These are phyloP conservation scores for Diplodia intermedia DNA, from an alignment of 2,329 filamentous ascomycete species.

Conservation along the genomic window DNA sequence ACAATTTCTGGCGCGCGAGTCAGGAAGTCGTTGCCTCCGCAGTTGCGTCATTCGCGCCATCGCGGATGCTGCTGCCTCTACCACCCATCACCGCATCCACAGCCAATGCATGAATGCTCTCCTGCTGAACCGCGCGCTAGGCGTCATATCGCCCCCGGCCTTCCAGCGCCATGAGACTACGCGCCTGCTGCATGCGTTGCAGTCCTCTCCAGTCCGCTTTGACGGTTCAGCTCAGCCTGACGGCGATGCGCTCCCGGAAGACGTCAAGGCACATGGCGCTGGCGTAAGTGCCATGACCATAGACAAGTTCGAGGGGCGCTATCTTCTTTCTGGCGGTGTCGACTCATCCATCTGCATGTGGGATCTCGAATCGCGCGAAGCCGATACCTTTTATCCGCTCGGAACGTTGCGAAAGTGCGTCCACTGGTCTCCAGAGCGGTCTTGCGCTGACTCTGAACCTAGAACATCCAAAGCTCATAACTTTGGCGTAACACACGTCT, in stretches of 20 bases:
- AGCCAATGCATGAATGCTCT: conserved; percentile 72
- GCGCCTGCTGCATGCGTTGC: conserved; percentile 72
- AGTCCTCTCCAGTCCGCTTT: conserved; percentile 72
- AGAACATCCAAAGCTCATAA: conserved; percentile 59
- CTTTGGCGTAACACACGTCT: conserved; percentile 76
- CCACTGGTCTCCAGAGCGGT: neutral
- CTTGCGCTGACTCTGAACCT: conserved; percentile 27
- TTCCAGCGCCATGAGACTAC: conserved; percentile 72
- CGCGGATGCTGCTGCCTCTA: neutral
- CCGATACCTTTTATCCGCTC: conserved; percentile 7
- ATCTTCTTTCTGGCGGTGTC: conserved; percentile 82
- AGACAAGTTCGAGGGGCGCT: conserved; percentile 80
- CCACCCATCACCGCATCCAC: conserved; percentile 2
- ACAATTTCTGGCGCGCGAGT: conserved; percentile 6
- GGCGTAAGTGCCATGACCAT: conserved; percentile 81
- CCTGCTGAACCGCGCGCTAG: conserved; percentile 77
- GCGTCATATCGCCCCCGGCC: conserved; percentile 65
- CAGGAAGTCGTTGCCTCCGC: conserved; percentile 2
- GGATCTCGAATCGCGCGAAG: conserved; percentile 71
- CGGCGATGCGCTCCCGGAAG: conserved; percentile 38
- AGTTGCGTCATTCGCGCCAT: conserved; percentile 7
- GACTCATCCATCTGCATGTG: conserved; percentile 86
- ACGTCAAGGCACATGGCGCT: conserved; percentile 71
- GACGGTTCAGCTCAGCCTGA: conserved; percentile 59
- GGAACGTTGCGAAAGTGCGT: conserved; percentile 23